Conservation (phyloP, 2,329 filamentous ascomycete genomes). For the Colletotrichum tamarilloi region DNA sequence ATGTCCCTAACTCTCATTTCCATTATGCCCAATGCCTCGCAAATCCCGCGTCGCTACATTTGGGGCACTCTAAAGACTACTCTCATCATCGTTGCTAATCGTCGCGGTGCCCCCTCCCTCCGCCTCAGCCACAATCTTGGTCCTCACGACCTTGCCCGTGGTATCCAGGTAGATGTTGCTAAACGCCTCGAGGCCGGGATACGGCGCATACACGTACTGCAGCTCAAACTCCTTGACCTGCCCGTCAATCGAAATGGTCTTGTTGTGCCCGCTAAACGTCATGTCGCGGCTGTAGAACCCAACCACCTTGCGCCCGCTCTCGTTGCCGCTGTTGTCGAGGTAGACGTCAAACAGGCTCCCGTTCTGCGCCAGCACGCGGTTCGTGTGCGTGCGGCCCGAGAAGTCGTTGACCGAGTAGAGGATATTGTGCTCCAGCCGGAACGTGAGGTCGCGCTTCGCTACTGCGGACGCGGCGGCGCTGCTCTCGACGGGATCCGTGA, state of each 20-base stretch:
- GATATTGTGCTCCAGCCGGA: constrained; percentile 66
- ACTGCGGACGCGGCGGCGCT: constrained; percentile 14
- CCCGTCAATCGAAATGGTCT: constrained; percentile 56
- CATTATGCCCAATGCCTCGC: neutral
- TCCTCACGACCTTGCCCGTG: constrained; percentile 58
- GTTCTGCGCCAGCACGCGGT: constrained; percentile 66
- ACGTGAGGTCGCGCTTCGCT: constrained; percentile 45
- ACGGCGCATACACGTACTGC: constrained; percentile 65
- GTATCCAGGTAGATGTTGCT: constrained; percentile 61
- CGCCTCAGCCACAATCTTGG: constrained; percentile 63
- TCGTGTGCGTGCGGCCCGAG: constrained; percentile 64
- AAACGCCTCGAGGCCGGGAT: constrained; percentile 56
- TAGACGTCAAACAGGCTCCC: constrained; percentile 65
- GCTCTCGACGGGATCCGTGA: constrained; percentile 33
- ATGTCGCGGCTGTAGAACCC: constrained; percentile 64
- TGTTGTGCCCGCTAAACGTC: constrained; percentile 65
- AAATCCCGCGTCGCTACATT: neutral
- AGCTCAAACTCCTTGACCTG: constrained; percentile 58
- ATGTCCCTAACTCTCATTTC: neutral
- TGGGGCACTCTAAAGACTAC: neutral
- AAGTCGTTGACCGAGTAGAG: constrained; percentile 72
- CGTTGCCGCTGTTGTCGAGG: constrained; percentile 64
- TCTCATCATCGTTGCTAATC: constrained; percentile 53
- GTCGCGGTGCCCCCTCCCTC: constrained; percentile 64
- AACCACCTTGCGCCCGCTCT: constrained; percentile 54